Evolutionary conservation across 2,329 filamentous ascomycete genomes (phyloP).

Genomic region (Tolypocladium paradoxum): DNA sequence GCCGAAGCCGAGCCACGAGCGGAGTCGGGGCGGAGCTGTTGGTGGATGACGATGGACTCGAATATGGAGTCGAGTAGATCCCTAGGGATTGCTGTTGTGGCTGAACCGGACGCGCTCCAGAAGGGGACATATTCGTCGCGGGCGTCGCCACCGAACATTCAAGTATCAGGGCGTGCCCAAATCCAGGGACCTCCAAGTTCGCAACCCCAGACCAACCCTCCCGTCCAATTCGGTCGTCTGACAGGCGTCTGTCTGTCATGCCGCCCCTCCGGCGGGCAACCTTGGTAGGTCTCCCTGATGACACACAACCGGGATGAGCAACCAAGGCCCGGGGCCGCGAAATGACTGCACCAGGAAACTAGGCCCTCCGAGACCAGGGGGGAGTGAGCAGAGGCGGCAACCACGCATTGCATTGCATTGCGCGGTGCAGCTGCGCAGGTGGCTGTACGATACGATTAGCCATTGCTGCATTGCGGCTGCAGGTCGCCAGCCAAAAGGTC

Average conservation of each 20-base stretch:
- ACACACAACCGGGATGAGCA: not conserved
- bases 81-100: no score
- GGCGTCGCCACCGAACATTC: not conserved
- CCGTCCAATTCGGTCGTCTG: not conserved
- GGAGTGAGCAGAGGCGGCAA: not conserved
- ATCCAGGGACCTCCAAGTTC: not conserved
- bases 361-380: slow-evolving; percentile 1
- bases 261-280: not conserved
- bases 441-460: not conserved
- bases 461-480: slow-evolving; percentile 2
- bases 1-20: not conserved
- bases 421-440: not conserved
- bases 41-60: not conserved
- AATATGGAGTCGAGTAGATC: not conserved
- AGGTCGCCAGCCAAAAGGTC: not conserved
- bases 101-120: not conserved
- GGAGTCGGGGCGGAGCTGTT: not conserved
- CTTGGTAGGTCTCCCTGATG: not conserved
- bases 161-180: not conserved
- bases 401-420: not conserved
- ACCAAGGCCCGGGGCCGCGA: not conserved
- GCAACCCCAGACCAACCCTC: not conserved
- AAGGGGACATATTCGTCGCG: not conserved
- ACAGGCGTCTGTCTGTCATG: not conserved
- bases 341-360: no score